These are phyloP conservation scores for Stemphylium vesicarium DNA, from an alignment of 2,329 filamentous ascomycete genomes.

Conservation along the genomic window DNA sequence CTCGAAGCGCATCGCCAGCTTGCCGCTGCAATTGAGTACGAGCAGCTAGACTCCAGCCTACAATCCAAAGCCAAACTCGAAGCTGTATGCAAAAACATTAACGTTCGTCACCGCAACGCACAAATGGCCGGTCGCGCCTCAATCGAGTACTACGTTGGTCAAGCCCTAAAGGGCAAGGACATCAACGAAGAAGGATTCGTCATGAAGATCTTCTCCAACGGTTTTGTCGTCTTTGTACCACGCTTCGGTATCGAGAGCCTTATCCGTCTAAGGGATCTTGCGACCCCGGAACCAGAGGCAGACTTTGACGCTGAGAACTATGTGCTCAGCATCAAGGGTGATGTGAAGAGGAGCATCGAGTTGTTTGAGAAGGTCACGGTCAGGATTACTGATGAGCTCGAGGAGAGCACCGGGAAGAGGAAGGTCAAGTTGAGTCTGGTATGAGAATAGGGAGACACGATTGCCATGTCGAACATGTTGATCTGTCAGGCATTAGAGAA, in stretches of 20 bases:
- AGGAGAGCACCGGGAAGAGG: constrained; percentile 94
- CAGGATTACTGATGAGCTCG: constrained; percentile 88
- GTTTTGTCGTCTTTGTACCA: constrained; percentile 94
- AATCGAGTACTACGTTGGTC: constrained; percentile 97
- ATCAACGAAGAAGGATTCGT: constrained; percentile 91
- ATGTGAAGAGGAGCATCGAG: constrained; percentile 69
- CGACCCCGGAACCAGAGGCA: constrained; percentile 75
- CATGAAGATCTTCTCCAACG: constrained; percentile 97
- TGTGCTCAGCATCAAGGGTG: constrained; percentile 67
- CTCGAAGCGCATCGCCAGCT: constrained; percentile 92
- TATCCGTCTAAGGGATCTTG: constrained; percentile 84
- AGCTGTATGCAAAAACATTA: constrained; percentile 97
- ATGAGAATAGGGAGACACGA: constrained; percentile 24
- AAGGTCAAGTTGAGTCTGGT: constrained; percentile 74
- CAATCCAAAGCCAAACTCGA: constrained; percentile 86
- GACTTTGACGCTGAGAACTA: constrained; percentile 88
- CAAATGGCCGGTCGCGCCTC: constrained; percentile 93
- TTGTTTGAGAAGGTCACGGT: constrained; percentile 93
- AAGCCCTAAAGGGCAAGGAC: constrained; percentile 81
- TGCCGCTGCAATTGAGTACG: constrained; percentile 93
- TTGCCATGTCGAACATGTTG: background rate
- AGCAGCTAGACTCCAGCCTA: constrained; percentile 79
- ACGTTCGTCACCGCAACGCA: constrained; percentile 94
- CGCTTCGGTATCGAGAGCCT: constrained; percentile 94
- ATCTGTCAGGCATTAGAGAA: background rate